phyloP scores from a whole-genome alignment of 116 monocot species.

The Papilionanthe hybrid region DNA sequence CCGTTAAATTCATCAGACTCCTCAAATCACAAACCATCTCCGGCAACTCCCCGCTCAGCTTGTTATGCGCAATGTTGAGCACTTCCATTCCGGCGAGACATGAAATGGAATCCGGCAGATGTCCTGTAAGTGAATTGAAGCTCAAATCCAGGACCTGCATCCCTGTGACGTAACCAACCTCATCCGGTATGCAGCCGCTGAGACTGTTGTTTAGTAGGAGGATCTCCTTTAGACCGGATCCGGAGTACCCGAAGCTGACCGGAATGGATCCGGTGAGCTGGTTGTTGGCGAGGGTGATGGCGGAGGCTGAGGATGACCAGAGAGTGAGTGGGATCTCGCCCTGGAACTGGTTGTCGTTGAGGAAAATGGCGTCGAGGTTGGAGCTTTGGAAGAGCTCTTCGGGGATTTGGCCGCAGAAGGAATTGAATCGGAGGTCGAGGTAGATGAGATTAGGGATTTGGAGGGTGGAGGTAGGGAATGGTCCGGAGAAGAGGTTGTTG shows the following conservation, averaged over 20 bases:
- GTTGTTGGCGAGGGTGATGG: conserved; percentile 45
- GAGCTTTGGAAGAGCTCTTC: conserved; percentile 29
- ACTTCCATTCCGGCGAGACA: conserved; percentile 71
- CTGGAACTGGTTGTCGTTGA: conserved; percentile 44
- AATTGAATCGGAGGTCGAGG: conserved; percentile 48
- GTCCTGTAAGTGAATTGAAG: conserved; percentile 72
- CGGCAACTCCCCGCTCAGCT: conserved; percentile 60
- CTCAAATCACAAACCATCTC: conserved; percentile 63
- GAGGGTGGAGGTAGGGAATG: conserved; percentile 52
- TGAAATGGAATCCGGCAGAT: conserved; percentile 52
- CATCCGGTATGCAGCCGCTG: conserved; percentile 82
- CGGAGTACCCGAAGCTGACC: conserved; percentile 24
- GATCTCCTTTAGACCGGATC: conserved; percentile 42
- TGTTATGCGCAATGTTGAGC: conserved; percentile 78
- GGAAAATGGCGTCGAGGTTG: conserved; percentile 40
- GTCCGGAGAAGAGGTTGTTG: conserved; percentile 76
- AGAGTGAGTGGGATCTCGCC: conserved; percentile 37
- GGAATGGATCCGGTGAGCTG: conserved; percentile 37
- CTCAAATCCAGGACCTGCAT: conserved; percentile 81
- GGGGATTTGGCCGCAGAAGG: conserved; percentile 38
- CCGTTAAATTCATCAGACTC: conserved; percentile 63
- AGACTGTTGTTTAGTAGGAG: conserved; percentile 77
- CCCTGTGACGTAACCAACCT: conserved; percentile 41
- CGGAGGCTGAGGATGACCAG: conserved; percentile 39
- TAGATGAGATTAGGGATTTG: conserved; percentile 35